Base-by-base conservation (phyloP, 1,284 basidiomycete species). In the Cutaneotrichosporon spelunceum region DNA sequence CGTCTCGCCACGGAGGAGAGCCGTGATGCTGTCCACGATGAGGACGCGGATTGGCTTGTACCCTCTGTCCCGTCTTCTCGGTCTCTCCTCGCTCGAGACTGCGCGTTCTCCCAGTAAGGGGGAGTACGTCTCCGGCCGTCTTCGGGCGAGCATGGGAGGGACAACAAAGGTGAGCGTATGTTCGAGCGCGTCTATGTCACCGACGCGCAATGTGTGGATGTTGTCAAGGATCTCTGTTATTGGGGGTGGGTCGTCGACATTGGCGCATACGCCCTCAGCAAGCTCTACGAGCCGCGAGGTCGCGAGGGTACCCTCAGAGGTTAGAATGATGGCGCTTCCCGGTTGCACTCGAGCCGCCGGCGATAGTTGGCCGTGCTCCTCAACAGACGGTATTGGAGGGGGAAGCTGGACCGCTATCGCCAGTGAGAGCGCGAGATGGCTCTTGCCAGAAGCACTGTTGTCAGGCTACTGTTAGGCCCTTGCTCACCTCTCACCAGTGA, bases 361-460 rank as follows among this genome's bases (percentile, higher is more conserved):
- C 44, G 74, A 73, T 60, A 19, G 70, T 45, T 14, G 13, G 21
- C 16, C 23, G 11, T 26, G 16, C 27, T 8, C 16, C 14, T 50
- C 19, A 26, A 7, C 26, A 14, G 5, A 26, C 24, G 23, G 45
- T 47, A 24, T 13, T 26, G 45, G 39, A 16, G 23, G 39, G 8
- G 1, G 88, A 85, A 90, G 81, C 72, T 93, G 91, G 0, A 89
- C 87, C 21, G 84, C 81, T 26, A 94, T 79, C 4, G 89, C 86
- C 5, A 91, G 81, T 66, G 91, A 88, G 19, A 94, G 81, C 1
- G 88, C 88, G 4, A 94, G 78, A 69, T 93, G 91, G 1, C 90
- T 91, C 78, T 95, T 95, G 33, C 92, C 92, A 26, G 91, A 86
- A 26, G 90, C 87, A 74, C 91, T 94, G 69, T 4, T 24, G 52